Evolutionary conservation across 495 filamentous ascomycete genomes (phyloP).

Genomic region (Aspergillus homomorphus): DNA sequence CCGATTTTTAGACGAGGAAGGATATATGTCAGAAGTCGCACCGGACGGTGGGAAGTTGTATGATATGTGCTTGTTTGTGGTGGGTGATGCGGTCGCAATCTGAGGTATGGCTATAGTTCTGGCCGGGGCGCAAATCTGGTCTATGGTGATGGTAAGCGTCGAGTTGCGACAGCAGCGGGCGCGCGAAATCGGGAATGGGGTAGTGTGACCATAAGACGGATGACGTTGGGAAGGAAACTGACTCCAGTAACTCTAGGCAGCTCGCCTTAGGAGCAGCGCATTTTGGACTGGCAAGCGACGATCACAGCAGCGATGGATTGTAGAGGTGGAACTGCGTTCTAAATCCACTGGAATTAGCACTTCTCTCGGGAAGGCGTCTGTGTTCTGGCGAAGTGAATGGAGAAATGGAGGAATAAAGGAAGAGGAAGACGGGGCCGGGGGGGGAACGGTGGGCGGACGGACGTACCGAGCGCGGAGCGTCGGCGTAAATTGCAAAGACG

Average conservation of each 20-base stretch:
- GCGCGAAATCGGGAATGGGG: slow-evolving; percentile 27
- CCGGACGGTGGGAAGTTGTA: slow-evolving; percentile 2
- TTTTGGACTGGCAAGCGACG: slow-evolving; percentile 24
- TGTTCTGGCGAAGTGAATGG: background rate
- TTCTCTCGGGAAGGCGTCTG: background rate
- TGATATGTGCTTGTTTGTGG: background rate
- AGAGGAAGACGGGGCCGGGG: slow-evolving; percentile 7
- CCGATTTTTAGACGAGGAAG: slow-evolving; percentile 15
- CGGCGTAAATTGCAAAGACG: slow-evolving; percentile 14
- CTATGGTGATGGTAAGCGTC: slow-evolving; percentile 14
- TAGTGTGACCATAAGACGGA: slow-evolving; percentile 38
- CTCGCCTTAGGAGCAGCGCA: slow-evolving; percentile 38
- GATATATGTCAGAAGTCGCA: slow-evolving; percentile 5
- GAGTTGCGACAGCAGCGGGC: slow-evolving; percentile 21
- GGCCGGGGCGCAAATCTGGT: slow-evolving; percentile 8
- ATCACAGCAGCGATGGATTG: slow-evolving; percentile 5
- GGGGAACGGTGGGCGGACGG: slow-evolving; percentile 3
- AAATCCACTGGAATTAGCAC: background rate
- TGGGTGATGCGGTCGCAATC: background rate
- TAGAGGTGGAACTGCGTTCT: background rate
- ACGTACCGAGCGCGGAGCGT: slow-evolving; percentile 2
- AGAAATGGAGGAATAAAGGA: no score
- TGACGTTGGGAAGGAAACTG: slow-evolving; percentile 38
- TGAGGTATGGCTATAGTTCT: background rate
- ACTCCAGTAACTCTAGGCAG: slow-evolving; percentile 25